Evolutionary conservation across 306 rosid genomes (phyloP).

Genomic region (Dryas octopetala): DNA sequence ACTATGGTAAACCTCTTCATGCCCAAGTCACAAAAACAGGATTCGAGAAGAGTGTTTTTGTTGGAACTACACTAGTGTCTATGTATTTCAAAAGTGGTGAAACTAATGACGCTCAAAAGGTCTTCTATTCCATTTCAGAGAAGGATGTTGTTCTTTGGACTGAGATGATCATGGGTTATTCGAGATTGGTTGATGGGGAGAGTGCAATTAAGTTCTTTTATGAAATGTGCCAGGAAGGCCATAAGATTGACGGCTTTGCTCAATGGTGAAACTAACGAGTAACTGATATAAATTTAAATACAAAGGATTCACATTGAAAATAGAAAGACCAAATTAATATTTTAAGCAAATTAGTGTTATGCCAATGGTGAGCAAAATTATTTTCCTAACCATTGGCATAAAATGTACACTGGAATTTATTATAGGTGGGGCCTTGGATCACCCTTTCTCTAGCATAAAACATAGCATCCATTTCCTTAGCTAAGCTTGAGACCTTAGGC

Average conservation of each 20-base stretch:
- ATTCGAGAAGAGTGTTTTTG: conserved; percentile 51
- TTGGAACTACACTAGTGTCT: conserved; percentile 68
- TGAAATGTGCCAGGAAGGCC: conserved; percentile 55
- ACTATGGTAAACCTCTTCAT: conserved; percentile 66
- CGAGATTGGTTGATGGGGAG: conserved; percentile 51
- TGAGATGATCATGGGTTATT: conserved; percentile 70
- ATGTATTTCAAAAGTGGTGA: conserved; percentile 71
- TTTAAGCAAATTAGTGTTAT: too few species aligned
- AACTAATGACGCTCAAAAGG: conserved; percentile 48
- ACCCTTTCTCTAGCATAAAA: too few species aligned
- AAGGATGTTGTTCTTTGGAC: conserved; percentile 88
- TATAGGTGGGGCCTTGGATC: too few species aligned
- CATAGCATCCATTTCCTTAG: too few species aligned
- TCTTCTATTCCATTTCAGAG: conserved; percentile 45
- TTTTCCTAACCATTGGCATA: too few species aligned
- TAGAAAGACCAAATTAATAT: too few species aligned
- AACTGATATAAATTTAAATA: too few species aligned
- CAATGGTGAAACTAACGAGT: background rate
- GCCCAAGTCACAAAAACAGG: conserved; percentile 65
- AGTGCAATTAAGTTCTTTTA: conserved; percentile 51
- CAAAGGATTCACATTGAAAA: too few species aligned
- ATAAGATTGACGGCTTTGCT: conserved; percentile 53
- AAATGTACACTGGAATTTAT: too few species aligned
- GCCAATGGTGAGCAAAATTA: too few species aligned
- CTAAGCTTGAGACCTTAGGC: too few species aligned